Base-by-base conservation (phyloP, 2,329 filamentous ascomycete genomes). In the Fusarium euwallaceae region DNA sequence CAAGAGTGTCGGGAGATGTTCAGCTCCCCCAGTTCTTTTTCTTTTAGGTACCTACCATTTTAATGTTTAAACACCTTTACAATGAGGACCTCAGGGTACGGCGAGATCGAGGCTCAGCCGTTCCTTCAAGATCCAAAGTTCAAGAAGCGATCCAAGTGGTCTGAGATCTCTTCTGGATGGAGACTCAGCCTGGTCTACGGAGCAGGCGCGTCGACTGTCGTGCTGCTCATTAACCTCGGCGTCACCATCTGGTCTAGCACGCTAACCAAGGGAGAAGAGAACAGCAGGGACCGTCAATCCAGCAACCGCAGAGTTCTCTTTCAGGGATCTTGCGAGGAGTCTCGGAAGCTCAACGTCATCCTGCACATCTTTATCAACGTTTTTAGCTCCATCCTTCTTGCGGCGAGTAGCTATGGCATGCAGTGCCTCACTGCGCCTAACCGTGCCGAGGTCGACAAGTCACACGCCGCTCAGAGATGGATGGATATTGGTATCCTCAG, bases 341-440 rank as follows among this genome's bases (percentile, higher is more conserved):
- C 39, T 5, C 22, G 56, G 4, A 51, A 10, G 8, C 8, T 65
- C 27, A 73, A 73, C 27, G 53, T 58, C 4, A 7, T 43, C 2
- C 37, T 73, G 8, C 71, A 73, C 48, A 22, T 73, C 2, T 14
- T 63, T 36, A 73, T 73, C 55, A 73, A 73, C 17, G n/a, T 71
- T n/a, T 27, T 69, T 17, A 72, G 71, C 37, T 66, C 69, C 2
- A 17, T 66, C 2, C 66, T 73, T n/a, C 55, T 73, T 0, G 69
- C 66, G 2, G 66, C 65, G 0, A 83, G 80, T 27, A 84, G 83
- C 68, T 84, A 82, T 41, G 80, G 79, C 41, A 83, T 83, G 79
- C 82, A 84, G 39, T 74, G 79, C 2, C 72, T 81, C 4, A 77
- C 77, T 5, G 80, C 81, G 0, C 83, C 82, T 1, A 83, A 82